phyloP scores from a whole-genome alignment of 164 flowering plant species.

The Houttuynia cordata region DNA sequence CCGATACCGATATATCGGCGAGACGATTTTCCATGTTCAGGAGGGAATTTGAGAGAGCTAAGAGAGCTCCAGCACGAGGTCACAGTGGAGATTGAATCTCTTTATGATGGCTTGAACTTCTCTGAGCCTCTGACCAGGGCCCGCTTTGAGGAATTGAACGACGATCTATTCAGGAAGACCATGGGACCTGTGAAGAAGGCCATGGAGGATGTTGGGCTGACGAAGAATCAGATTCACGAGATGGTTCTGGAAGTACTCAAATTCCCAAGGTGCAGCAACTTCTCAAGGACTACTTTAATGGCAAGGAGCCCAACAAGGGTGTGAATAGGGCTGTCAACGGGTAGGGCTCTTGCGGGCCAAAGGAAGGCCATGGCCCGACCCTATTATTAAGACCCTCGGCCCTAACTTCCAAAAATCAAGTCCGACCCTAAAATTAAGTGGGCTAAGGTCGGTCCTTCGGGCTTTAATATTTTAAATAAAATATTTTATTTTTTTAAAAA shows the following conservation, averaged over 20 bases:
- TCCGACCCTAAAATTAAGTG: too few relatives aligned
- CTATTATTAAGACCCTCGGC: too few relatives aligned
- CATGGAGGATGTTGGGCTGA: conserved; percentile 2
- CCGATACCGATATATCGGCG: too few relatives aligned
- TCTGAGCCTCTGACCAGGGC: conserved; percentile 4
- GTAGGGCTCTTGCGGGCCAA: too few relatives aligned
- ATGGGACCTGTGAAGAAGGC: conserved; percentile 2
- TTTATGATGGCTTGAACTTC: conserved; percentile 1
- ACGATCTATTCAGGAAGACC: conserved; percentile 1
- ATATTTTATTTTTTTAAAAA: too few relatives aligned
- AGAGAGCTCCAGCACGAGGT: conserved; percentile 9
- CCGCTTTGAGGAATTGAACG: conserved; percentile 5
- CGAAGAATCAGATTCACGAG: background rate
- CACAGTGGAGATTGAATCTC: conserved; percentile 3
- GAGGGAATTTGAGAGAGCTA: conserved; percentile 6
- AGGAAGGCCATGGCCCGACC: too few relatives aligned
- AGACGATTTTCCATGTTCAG: too few relatives aligned
- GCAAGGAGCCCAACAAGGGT: background rate
- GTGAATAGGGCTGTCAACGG: too few relatives aligned
- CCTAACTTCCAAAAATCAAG: too few relatives aligned
- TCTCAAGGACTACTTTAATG: conserved; percentile 2
- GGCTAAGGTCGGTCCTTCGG: too few relatives aligned
- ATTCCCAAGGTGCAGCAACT: conserved; percentile 6
- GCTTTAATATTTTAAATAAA: too few relatives aligned
- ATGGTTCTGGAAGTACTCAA: conserved; percentile 4